Conservation (phyloP, 148 eudicot genomes). For the Diospyros lotus region DNA sequence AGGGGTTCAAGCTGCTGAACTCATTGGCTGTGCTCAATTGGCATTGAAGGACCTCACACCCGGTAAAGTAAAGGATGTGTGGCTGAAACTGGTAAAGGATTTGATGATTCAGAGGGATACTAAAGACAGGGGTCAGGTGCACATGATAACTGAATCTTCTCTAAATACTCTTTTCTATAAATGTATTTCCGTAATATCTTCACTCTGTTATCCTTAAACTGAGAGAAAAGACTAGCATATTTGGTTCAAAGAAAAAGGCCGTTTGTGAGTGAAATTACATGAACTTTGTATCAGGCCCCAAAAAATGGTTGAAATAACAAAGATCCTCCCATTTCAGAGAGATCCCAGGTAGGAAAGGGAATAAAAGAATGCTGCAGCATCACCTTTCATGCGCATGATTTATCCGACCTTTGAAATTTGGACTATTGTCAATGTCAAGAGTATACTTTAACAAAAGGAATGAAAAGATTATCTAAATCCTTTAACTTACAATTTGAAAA, state of each 20-base stretch:
- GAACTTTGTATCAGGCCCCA: not conserved
- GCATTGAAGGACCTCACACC: slow-evolving; percentile 61
- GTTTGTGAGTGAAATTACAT: not conserved
- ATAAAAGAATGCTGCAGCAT: not conserved
- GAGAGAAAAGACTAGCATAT: not conserved
- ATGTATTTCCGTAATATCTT: not conserved
- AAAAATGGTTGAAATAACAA: not conserved
- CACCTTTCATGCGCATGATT: no score
- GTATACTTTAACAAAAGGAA: no score
- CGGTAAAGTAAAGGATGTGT: slow-evolving; percentile 68
- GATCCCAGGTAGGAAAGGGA: not conserved
- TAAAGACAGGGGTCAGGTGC: slow-evolving; percentile 76
- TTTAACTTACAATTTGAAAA: no score
- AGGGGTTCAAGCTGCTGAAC: slow-evolving; percentile 78
- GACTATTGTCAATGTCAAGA: no score
- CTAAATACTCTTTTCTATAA: not conserved
- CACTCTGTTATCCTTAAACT: not conserved
- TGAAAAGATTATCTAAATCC: no score
- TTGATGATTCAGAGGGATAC: slow-evolving; percentile 64
- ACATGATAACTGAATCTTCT: slow-evolving; percentile 9
- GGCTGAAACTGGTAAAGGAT: slow-evolving; percentile 84
- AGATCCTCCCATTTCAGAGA: not conserved
- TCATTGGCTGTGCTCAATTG: slow-evolving; percentile 65
- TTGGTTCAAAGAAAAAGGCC: not conserved
- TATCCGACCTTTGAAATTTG: no score